Evolutionary conservation across 176 grass and related monocot genomes (phyloP), one percentile per base, ranked within the genome.

Genomic region (Oryza punctata): DNA sequence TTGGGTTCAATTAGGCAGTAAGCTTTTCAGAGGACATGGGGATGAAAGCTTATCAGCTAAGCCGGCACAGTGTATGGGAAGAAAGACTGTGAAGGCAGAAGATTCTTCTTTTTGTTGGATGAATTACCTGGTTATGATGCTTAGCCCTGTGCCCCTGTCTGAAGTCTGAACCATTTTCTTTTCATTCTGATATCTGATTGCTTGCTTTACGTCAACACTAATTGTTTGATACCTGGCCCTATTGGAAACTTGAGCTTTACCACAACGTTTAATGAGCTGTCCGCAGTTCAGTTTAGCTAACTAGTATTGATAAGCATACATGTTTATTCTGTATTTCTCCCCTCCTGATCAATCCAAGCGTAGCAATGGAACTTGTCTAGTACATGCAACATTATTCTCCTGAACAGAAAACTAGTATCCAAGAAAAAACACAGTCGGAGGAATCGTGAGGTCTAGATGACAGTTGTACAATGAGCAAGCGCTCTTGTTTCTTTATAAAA

Each of bases 371-470:
- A 61, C 27, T 40, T 81, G 12, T 26, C 12, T 59, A 41, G 23
- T 11, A 57, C 38, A 61, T 81, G 3, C 12, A 52, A 23, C 13
- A 80, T 69, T 69, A 24, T 0, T 47, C 21, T 21, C 40, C 25
- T 10, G 50, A 27, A 50, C 2, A 0, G 8, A 52, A 52, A 65
- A 75, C 21, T 76, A 47, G 12, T 78, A 2, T 64, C 40, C 19
- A 19, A 5, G 43, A 27, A 37, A 64, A 35, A 27, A 50, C 45
- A 47, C 30, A 26, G 29, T 74, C 0, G 5, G 21, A 76, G 15
- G n/a, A 23, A 70, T 14, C 16, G n/a, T 78, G 73, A 61, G 18
- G 2, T 80, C 7, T 63, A 61, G 49, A n/a, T 84, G 45, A 77
- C 10, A 50, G 33, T 13, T 65, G 24, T 26, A 19, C 46, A 81